Base-by-base conservation (phyloP, 768 basidiomycete species). In the Pleurotus giganteus region DNA sequence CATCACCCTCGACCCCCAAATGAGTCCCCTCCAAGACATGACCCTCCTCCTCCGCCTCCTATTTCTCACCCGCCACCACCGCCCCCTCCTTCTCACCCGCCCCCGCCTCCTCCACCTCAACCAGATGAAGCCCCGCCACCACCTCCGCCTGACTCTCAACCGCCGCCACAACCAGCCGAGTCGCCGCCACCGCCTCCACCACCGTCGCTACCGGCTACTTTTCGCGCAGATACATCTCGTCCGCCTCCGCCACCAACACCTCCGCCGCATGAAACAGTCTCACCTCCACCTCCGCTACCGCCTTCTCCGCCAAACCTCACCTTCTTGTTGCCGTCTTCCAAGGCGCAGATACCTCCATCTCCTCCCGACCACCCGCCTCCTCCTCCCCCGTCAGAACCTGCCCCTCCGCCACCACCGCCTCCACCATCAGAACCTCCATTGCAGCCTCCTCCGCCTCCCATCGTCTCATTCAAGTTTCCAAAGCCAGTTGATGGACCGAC, bases 361-460 rank as follows among this genome's bases (percentile, higher is more conserved):
- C 43, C 43, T 19, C 17, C 43, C 43, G 24, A 24, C 43, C 44
- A 66, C 68, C 19, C 56, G 67, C 59, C 65, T 34, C 63, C 64
- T 46, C 70, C 70, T 0, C 68, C 74, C 24, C 66, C 69, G 19
- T 68, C 75, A 8, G 58, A 65, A 13, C 68, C 69, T 45, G 63
- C 66, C 50, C 70, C 74, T 0, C 72, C 71, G 0, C 72, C 71
- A 0, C 72, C 71, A 0, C 69, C 70, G 0, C 71, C n/a, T n/a
- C n/a, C 70, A 3, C 69, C 69, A 5, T 60, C 53, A 58, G 62
- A 27, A 65, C 63, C n/a, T 60, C 51, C 47, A 27, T 28, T 44
- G 12, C 46, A 51, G 26, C 63, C 28, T 53, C 68, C 44, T 49
- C 67, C 61, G 11, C 60, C 62, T 50, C 42, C 58, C 9, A 21